Base-by-base conservation (phyloP, 306 rosid genomes). In the Dalbergia oliveri region DNA sequence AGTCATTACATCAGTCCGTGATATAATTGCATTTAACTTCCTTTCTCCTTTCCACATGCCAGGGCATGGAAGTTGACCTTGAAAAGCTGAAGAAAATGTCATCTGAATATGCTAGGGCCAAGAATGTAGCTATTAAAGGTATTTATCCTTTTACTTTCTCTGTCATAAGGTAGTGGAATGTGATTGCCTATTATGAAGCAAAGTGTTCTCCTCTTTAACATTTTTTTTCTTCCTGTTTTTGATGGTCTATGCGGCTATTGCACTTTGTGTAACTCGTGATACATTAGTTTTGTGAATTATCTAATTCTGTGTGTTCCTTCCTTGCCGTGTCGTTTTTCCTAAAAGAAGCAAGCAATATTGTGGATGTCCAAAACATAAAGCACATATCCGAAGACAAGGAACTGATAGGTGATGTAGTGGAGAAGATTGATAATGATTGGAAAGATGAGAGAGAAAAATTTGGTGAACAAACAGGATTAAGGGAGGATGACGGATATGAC, bases 51-150 rank as follows among this genome's bases (percentile, higher is more conserved):
- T 54, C 49, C 57, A 19, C 62, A 21, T 81, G 41, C 66, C 82
- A 91, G 98, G 97, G 92, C 33, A 43, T 44, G 86, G 97, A 91
- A 87, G 73, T 83, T 71, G 92, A 86, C 41, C 76, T 90, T 63
- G 34, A 81, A 63, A 53, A 13, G 69, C 73, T 94, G 72, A 90
- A 89, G 93, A 70, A 87, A 79, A 86, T 82, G 86, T 91, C 92
- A 64, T 76, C 85, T n/a, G 94, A 91, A 66, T 94, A 92, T 84
- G 89, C 86, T 50, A 86, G 82, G 75, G 88, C 97, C 31, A 92
- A 91, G 90, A 85, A 84, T 59, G 44, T 84, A 47, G 98, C 97
- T 45, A 78, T 91, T 45, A 23, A 51, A 70, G 98, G 95, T 91
- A 84, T 37, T n/a, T 31, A 39, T 66, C 56, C 43, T 41, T 57